Percentiles rank a stretch among this genome's conserved stretches.
Conservation (phyloP, 306 rosid genomes). For the Hippophae rhamnoides region DNA sequence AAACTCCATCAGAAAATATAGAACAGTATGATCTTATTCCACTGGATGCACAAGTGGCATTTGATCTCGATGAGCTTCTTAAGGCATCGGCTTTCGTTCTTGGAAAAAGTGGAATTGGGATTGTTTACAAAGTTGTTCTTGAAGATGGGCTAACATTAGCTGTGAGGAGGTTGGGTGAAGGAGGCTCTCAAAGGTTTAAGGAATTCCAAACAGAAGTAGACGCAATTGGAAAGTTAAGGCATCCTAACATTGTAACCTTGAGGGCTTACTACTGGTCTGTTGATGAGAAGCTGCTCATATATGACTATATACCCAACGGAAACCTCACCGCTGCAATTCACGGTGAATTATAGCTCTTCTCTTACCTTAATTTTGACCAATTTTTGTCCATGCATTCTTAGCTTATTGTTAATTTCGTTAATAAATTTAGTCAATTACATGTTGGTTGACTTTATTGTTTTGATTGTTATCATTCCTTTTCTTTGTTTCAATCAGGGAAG, state of each 20-base stretch:
- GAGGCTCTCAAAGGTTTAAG: conserved; percentile 94
- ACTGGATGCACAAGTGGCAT: conserved; percentile 65
- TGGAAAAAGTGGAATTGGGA: conserved; percentile 92
- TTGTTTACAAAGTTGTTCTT: conserved; percentile 93
- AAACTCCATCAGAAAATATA: conserved; percentile 55
- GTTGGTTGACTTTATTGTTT: conserved; percentile 2
- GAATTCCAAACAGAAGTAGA: conserved; percentile 98
- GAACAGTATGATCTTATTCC: conserved; percentile 89
- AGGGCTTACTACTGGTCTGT: conserved; percentile 98
- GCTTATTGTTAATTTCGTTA: neutral
- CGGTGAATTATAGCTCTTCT: conserved; percentile 31
- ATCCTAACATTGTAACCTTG: conserved; percentile 73
- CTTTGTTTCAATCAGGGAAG: conserved; percentile 44
- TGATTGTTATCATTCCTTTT: conserved; percentile 26
- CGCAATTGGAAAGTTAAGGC: conserved; percentile 90
- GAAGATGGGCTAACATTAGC: conserved; percentile 87
- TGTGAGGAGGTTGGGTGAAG: conserved; percentile 94
- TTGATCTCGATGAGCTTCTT: conserved; percentile 96
- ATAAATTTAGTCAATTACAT: neutral
- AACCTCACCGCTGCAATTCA: conserved; percentile 83
- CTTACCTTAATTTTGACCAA: neutral
- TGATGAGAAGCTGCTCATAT: conserved; percentile 94
- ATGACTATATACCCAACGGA: conserved; percentile 84
- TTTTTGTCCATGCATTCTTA: neutral
- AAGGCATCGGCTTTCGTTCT: conserved; percentile 97